phyloP scores from a whole-genome alignment of 805 yeast genomes.

The Blastobotrys parvus region DNA sequence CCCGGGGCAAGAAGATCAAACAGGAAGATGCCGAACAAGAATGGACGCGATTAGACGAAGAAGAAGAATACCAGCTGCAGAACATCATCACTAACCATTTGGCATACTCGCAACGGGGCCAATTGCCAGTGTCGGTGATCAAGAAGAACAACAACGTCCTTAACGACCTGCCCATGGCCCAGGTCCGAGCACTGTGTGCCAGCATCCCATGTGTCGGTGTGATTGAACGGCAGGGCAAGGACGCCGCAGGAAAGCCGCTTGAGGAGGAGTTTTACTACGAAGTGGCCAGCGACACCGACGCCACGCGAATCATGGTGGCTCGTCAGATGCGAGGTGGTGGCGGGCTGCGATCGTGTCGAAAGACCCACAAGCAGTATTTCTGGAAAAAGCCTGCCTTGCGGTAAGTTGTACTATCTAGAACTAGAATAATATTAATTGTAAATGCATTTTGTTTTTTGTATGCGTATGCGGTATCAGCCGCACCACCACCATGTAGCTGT shows the following conservation, averaged over 20 bases:
- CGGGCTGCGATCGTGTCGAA: conserved; percentile 82
- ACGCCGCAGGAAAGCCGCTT: conserved; percentile 90
- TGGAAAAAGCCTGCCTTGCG: conserved; percentile 21
- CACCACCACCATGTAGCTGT: too few relatives aligned
- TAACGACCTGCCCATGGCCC: conserved; percentile 24
- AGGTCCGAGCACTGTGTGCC: conserved; percentile 38
- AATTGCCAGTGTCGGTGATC: conserved; percentile 74
- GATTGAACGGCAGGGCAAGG: conserved; percentile 82
- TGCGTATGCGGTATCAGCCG: too few relatives aligned
- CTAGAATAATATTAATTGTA: too few relatives aligned
- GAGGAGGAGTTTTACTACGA: conserved; percentile 92
- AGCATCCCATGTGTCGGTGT: conserved; percentile 66
- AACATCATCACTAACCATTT: conserved; percentile 72
- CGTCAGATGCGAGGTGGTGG: conserved; percentile 70
- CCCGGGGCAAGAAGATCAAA: conserved; percentile 9
- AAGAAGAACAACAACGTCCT: conserved; percentile 53
- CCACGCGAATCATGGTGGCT: conserved; percentile 60
- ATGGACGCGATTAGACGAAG: conserved; percentile 14
- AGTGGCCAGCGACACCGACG: conserved; percentile 72
- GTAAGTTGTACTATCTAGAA: too few relatives aligned
- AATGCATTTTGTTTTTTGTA: too few relatives aligned
- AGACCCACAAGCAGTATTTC: conserved; percentile 71
- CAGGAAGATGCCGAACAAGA: conserved; percentile 24
- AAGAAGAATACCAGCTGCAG: conserved; percentile 39
- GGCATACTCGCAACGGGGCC: conserved; percentile 82